Base-by-base conservation (phyloP, 164 flowering plant genomes). In the Euptelea pleiosperma region DNA sequence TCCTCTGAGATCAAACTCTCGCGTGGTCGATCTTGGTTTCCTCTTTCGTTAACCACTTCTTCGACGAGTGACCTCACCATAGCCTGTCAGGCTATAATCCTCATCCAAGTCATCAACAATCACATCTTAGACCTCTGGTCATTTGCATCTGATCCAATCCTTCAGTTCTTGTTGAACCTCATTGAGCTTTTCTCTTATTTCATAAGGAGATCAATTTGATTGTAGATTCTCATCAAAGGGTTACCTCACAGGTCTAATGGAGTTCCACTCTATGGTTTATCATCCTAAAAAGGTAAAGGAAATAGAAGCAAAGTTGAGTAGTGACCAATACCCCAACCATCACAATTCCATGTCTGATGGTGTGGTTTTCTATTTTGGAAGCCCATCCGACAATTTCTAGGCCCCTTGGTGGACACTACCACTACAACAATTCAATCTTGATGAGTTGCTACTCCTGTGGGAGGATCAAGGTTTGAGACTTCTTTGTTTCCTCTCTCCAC, bases 341-440 rank as follows among this genome's bases (percentile, higher is more conserved):
- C 76, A 77, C 2, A 76, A 77, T 69, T 77, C 81, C 24, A 66
- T 74, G 48, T 77, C 81, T 57, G 81, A 77, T 61, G 78, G 76
- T 19, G 74, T 50, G 36, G 72, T 74, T 24, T 74, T 78, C 50
- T 77, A 74, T 55, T 60, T 70, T 61, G 78, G 59, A 46, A 74
- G 81, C 63, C 76, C 73, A 9, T 57, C 76, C 19, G 66, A 71
- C 51, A 73, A 54, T 55, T 29, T 57, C 21, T 74, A 61, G 47
- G 65, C 57, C 16, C 68, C 71, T 15, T 62, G 67, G 24, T 77
- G 75, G 80, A 73, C 77, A 6, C 76, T 77, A 25, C 72, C 76
- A 6, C 50, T 54, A 15, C 63, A 61, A 18, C 69, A 71, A 24
- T 57, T 48, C 52, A 69, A 62, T 55, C 30, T 35, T 26, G 65